A percentile compares a stretch with the other conserved stretches of the same genome.
Evolutionary conservation across 768 basidiomycete genomes (phyloP).

Genomic region (Xerocomus brunneocitrinus): DNA sequence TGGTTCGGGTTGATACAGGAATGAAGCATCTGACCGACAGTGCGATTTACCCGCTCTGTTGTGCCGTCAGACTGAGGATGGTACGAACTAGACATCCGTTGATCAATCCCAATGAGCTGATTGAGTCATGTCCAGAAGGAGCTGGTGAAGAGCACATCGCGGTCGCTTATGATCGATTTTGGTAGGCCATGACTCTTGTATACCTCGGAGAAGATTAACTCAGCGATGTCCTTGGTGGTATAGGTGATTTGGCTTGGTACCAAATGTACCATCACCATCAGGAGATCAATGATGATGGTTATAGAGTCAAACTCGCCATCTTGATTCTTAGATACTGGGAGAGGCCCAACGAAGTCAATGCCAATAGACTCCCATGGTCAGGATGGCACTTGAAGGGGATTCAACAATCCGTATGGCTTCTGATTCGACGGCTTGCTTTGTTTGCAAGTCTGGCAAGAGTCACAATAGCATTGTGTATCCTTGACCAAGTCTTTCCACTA

Average conservation of each 20-base stretch:
- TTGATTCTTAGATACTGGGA: slow-evolving; percentile 21
- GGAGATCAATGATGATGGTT: slow-evolving; percentile 18
- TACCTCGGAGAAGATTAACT: slow-evolving; percentile 32
- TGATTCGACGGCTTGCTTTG: slow-evolving; percentile 23
- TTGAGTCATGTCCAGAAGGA: slow-evolving; percentile 23
- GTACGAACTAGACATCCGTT: slow-evolving; percentile 22
- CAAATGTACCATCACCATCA: slow-evolving; percentile 24
- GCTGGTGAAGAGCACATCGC: slow-evolving; percentile 23
- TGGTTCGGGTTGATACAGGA: neutral
- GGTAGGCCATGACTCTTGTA: slow-evolving; percentile 28
- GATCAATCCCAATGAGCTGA: neutral
- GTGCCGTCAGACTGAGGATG: slow-evolving; percentile 34
- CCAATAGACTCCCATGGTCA: slow-evolving; percentile 36
- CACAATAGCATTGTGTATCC: slow-evolving; percentile 28
- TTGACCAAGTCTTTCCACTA: slow-evolving; percentile 38
- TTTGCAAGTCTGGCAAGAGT: slow-evolving; percentile 15
- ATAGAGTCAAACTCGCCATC: slow-evolving; percentile 23
- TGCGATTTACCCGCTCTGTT: slow-evolving; percentile 19
- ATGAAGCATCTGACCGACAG: slow-evolving; percentile 10
- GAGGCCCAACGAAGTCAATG: slow-evolving; percentile 38
- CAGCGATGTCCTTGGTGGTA: slow-evolving; percentile 31
- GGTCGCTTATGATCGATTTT: slow-evolving; percentile 18
- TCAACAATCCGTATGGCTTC: slow-evolving; percentile 24
- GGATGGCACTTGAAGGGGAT: slow-evolving; percentile 22
- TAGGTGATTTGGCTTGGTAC: slow-evolving; percentile 21